Conservation (phyloP, 2,329 filamentous ascomycete species). For the Aspergillus alliaceus region DNA sequence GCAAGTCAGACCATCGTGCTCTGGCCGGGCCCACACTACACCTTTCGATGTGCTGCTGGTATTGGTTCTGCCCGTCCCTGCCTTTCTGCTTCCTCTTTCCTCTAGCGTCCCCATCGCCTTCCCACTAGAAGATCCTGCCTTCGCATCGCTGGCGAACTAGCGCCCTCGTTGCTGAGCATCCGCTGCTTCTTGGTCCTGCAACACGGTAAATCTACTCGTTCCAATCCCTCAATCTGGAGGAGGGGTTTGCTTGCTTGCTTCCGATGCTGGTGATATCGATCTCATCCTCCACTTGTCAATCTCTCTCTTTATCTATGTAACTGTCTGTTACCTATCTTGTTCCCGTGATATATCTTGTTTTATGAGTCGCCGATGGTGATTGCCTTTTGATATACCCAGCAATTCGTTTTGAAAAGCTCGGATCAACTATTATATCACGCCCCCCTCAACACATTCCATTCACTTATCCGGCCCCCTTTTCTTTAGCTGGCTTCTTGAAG, state of each 20-base stretch:
- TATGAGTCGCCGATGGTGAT: not conserved
- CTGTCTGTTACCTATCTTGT: constrained; percentile 15
- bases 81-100: constrained; percentile 21
- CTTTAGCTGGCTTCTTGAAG: not conserved
- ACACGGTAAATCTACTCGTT: constrained; percentile 21
- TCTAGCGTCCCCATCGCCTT: constrained; percentile 16
- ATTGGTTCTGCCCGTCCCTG: constrained; percentile 26
- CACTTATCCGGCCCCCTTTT: not conserved
- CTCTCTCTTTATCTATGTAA: constrained; percentile 10
- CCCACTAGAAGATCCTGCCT: constrained; percentile 13
- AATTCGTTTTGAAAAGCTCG: constrained; percentile 16
- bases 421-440: constrained; percentile 12
- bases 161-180: constrained; percentile 19
- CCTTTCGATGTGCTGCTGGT: constrained; percentile 24
- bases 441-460: not conserved
- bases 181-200: constrained; percentile 20
- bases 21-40: constrained; percentile 24
- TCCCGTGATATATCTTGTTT: constrained; percentile 10
- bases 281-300: constrained; percentile 3
- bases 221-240: constrained; percentile 17
- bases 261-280: constrained; percentile 16
- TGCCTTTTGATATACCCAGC: constrained; percentile 5
- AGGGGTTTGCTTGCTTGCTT: constrained; percentile 14
- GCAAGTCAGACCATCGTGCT: constrained; percentile 30
- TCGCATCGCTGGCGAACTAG: constrained; percentile 20